Conservation (phyloP, 1,284 basidiomycete species). For the Tylopilus sp. region DNA sequence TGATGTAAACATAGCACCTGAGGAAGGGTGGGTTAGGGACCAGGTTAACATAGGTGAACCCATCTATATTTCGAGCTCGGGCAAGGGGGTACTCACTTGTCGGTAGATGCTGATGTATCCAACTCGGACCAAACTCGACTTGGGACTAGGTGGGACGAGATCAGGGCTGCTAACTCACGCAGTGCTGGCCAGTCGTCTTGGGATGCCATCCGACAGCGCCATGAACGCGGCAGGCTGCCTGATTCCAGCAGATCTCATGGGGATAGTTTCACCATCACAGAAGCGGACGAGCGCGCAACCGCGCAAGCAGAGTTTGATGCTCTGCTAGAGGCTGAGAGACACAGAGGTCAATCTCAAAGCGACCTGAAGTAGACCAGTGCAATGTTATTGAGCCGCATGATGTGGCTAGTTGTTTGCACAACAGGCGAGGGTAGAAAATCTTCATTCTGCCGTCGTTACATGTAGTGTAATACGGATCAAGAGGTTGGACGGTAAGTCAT, state of each 20-base stretch:
- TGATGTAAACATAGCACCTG: constrained; percentile 7
- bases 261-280: constrained; percentile 9
- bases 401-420: not conserved
- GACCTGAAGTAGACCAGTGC: constrained; percentile 6
- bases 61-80: not conserved
- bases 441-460: constrained; percentile 6
- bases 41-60: constrained; percentile 13
- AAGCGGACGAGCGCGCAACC: constrained; percentile 35
- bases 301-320: constrained; percentile 60
- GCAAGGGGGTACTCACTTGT: not conserved
- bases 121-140: constrained; percentile 16
- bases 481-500: constrained; percentile 4
- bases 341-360: constrained; percentile 23
- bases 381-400: not conserved
- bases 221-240: constrained; percentile 42
- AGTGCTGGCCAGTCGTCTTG: constrained; percentile 51
- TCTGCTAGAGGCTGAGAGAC: constrained; percentile 54
- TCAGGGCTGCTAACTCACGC: constrained; percentile 52
- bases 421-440: not conserved
- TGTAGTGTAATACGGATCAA: constrained; percentile 8
- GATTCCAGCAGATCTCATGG: constrained; percentile 19
- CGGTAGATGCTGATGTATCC: constrained; percentile 9
- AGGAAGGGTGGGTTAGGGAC: constrained; percentile 27
- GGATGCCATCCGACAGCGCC: constrained; percentile 60
- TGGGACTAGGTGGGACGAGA: constrained; percentile 58